A percentile compares a stretch with the other conserved stretches of the same genome.
Evolutionary conservation across 768 basidiomycete genomes (phyloP).

Genomic region (Leucogyrophana mollusca): DNA sequence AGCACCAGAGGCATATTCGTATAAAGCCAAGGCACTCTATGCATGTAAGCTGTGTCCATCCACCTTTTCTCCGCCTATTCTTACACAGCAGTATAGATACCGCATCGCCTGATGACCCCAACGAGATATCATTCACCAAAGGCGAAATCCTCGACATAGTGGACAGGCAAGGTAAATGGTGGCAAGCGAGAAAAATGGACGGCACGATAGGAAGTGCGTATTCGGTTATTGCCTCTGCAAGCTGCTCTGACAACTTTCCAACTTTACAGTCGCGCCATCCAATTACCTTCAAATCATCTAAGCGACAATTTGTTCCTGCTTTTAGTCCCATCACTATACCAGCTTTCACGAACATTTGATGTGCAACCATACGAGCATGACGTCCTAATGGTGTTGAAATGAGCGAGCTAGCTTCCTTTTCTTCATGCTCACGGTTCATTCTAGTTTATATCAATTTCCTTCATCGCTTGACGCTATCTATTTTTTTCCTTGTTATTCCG

Average conservation of each 20-base stretch:
- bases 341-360: conserved; percentile 22
- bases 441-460: conserved; percentile 30
- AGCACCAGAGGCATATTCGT: conserved; percentile 48
- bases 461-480: conserved; percentile 3
- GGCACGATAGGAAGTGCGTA: conserved; percentile 76
- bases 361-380: conserved; percentile 29
- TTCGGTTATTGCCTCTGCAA: neutral
- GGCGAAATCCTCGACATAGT: conserved; percentile 91
- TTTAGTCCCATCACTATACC: conserved; percentile 7
- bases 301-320: conserved; percentile 20
- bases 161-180: conserved; percentile 93
- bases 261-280: conserved; percentile 68
- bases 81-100: conserved; percentile 58
- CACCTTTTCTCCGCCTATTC: conserved; percentile 11
- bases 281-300: conserved; percentile 83
- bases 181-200: conserved; percentile 82
- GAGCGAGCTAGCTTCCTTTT: conserved; percentile 9
- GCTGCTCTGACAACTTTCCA: conserved; percentile 9
- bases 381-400: conserved; percentile 27
- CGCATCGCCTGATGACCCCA: conserved; percentile 93
- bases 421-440: conserved; percentile 22
- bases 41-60: conserved; percentile 58
- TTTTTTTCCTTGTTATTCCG: too few species aligned
- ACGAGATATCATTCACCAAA: conserved; percentile 91
- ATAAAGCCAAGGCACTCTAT: conserved; percentile 89